Conservation (phyloP, 2,329 filamentous ascomycete species). For the Neoarthrinium moseri region DNA sequence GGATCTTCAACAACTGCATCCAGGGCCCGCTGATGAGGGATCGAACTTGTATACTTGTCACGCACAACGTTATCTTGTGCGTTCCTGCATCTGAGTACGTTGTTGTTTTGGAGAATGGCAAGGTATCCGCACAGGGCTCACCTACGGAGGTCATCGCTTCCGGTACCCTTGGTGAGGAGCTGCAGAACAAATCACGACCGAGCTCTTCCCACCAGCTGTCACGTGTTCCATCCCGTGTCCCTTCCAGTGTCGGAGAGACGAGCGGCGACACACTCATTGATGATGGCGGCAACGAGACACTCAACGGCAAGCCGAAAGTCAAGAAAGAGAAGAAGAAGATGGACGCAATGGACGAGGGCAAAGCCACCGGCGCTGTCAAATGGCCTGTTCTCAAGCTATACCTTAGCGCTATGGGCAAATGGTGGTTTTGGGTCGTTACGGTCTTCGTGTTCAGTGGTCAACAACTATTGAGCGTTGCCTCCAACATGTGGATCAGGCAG, state of each 20-base stretch:
- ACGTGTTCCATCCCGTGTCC: constrained; percentile 71
- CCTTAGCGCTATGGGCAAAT: constrained; percentile 85
- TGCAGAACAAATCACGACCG: constrained; percentile 67
- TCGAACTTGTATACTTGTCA: constrained; percentile 91
- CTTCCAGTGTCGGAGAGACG: constrained; percentile 71
- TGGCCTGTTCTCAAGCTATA: constrained; percentile 85
- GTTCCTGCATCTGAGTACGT: constrained; percentile 78
- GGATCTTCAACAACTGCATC: constrained; percentile 95
- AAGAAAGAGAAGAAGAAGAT: constrained; percentile 48
- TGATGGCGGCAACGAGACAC: constrained; percentile 46
- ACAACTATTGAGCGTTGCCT: constrained; percentile 82
- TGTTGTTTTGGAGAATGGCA: constrained; percentile 85
- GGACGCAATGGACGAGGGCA: constrained; percentile 68
- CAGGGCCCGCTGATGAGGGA: constrained; percentile 83
- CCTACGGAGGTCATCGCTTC: constrained; percentile 77
- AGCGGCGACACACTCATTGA: constrained; percentile 54
- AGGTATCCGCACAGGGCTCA: constrained; percentile 72
- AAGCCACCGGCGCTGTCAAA: constrained; percentile 84
- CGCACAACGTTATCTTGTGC: constrained; percentile 90
- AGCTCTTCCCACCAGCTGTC: constrained; percentile 66
- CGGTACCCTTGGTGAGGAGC: constrained; percentile 86
- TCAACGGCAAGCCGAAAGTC: constrained; percentile 45
- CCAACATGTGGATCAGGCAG: constrained; percentile 90
- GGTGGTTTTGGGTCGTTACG: constrained; percentile 90
- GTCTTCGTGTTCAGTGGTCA: constrained; percentile 74